phyloP scores from a whole-genome alignment of 768 basidiomycete species.

The Russula brevipes region DNA sequence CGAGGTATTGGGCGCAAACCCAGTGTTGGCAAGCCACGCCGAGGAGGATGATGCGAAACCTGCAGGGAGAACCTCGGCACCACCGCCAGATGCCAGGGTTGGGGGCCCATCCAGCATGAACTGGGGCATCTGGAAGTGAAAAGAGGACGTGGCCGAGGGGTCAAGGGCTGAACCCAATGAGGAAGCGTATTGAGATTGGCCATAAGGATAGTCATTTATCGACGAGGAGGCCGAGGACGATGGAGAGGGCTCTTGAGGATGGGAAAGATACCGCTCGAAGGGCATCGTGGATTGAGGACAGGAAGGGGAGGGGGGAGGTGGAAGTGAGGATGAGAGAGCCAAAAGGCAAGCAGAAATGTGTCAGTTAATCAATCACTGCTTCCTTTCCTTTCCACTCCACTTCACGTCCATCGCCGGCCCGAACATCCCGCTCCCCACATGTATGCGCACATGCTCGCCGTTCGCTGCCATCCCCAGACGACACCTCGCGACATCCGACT shows the following conservation, averaged over 20 bases:
- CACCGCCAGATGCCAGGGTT: constrained; percentile 62
- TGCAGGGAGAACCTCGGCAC: constrained; percentile 62
- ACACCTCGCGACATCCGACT: constrained; percentile 55
- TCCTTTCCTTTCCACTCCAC: background rate
- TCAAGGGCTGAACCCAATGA: constrained; percentile 10
- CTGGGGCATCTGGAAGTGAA: constrained; percentile 55
- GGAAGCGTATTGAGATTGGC: constrained; percentile 12
- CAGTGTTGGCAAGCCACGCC: constrained; percentile 23
- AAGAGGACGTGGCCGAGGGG: constrained; percentile 7
- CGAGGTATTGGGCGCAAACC: constrained; percentile 8
- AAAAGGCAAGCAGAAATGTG: constrained; percentile 5
- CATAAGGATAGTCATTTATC: constrained; percentile 15
- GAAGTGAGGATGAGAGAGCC: background rate
- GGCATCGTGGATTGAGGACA: constrained; percentile 17
- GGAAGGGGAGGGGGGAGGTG: background rate
- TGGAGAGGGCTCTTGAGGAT: constrained; percentile 9
- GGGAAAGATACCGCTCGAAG: constrained; percentile 22
- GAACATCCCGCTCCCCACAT: constrained; percentile 27
- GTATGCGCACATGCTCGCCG: background rate
- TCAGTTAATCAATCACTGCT: too few species aligned
- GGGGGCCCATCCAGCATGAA: constrained; percentile 57
- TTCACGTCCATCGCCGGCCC: constrained; percentile 30
- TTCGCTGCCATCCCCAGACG: constrained; percentile 59
- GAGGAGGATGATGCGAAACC: constrained; percentile 16
- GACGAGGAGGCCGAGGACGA: constrained; percentile 9